These are phyloP conservation scores for Vitis riparia DNA, from an alignment of 164 flowering plant genomes.

Conservation along the genomic window DNA sequence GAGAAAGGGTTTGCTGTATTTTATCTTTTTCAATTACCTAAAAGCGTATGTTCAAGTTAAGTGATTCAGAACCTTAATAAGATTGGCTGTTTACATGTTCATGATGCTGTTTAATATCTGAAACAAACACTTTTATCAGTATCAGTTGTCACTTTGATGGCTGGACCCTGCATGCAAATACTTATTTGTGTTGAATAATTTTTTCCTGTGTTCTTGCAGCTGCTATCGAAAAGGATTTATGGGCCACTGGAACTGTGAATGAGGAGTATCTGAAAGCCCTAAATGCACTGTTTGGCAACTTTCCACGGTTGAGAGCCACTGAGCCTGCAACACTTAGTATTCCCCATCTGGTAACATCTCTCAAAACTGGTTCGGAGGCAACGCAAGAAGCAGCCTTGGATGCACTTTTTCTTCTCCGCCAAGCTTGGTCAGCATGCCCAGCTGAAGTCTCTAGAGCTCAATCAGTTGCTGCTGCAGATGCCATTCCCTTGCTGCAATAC, in stretches of 20 bases:
- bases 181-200: background rate
- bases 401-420: constrained; percentile 83
- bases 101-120: background rate
- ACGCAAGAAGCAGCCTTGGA: constrained; percentile 98
- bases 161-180: background rate
- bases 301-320: constrained; percentile 93
- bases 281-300: constrained; percentile 78
- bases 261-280: constrained; percentile 92
- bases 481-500: constrained; percentile 87
- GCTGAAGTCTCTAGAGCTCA: constrained; percentile 94
- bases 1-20: too few relatives aligned
- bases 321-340: constrained; percentile 97
- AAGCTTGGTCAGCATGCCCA: constrained; percentile 99
- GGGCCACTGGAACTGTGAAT: constrained; percentile 86
- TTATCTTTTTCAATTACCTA: too few relatives aligned
- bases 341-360: constrained; percentile 87
- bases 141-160: background rate
- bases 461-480: constrained; percentile 95
- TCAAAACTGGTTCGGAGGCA: constrained; percentile 86
- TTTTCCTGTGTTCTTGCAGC: constrained; percentile 44
- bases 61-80: background rate
- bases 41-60: background rate
- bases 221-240: constrained; percentile 91
- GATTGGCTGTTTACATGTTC: background rate
- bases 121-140: background rate